Evolutionary conservation across 2,329 filamentous ascomycete genomes (phyloP).

Genomic region (Cytospora mali): DNA sequence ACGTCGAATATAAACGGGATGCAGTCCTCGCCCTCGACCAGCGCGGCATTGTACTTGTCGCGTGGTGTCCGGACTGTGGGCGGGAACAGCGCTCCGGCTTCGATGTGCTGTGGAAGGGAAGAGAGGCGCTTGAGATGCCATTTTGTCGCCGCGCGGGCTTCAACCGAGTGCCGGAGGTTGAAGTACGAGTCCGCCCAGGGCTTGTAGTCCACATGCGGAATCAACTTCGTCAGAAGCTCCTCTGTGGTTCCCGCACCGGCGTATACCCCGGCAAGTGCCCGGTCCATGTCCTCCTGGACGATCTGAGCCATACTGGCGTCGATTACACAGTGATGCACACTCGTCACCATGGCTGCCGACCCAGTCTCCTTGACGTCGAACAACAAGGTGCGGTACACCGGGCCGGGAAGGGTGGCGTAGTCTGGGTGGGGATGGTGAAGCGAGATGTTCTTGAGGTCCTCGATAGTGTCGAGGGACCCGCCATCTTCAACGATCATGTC

Average conservation of each 20-base stretch:
- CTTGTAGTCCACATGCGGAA: conserved; percentile 29
- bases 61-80: conserved; percentile 4
- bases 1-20: conserved; percentile 25
- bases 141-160: conserved; percentile 25
- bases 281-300: conserved; percentile 20
- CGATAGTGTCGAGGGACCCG: conserved; percentile 10
- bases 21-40: conserved; percentile 18
- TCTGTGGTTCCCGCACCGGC: conserved; percentile 5
- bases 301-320: conserved; percentile 21
- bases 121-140: conserved; percentile 26
- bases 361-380: conserved; percentile 21
- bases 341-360: conserved; percentile 9
- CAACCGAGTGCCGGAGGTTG: conserved; percentile 20
- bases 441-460: conserved; percentile 11
- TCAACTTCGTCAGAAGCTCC: conserved; percentile 15
- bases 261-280: neutral
- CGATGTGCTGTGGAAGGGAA: conserved; percentile 6
- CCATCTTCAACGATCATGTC: conserved; percentile 16
- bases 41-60: conserved; percentile 12
- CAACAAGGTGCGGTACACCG: conserved; percentile 14
- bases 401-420: conserved; percentile 17
- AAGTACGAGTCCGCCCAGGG: conserved; percentile 30
- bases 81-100: conserved; percentile 13
- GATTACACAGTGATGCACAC: conserved; percentile 11
- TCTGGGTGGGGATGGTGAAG: conserved; percentile 14